These are phyloP conservation scores for Neurospora sublineolata DNA, from an alignment of 495 filamentous ascomycete species.

Conservation along the genomic window DNA sequence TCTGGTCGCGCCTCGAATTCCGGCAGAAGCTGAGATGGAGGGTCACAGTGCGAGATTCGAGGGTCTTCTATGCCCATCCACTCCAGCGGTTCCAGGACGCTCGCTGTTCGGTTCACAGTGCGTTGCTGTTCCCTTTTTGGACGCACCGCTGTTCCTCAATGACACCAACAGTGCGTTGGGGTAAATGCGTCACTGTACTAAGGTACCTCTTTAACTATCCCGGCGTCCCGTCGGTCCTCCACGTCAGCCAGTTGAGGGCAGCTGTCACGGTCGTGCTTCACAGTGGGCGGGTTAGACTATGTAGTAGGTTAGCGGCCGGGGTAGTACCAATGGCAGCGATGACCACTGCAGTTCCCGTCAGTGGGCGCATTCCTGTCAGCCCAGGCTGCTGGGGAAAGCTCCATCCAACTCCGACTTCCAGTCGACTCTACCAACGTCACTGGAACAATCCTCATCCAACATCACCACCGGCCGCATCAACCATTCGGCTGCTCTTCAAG, in stretches of 20 bases:
- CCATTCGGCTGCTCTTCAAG: background rate
- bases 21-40: background rate
- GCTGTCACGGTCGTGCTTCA: background rate
- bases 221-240: background rate
- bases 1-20: background rate
- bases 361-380: background rate
- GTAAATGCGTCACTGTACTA: background rate
- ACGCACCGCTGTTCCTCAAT: background rate
- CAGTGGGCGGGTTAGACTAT: background rate
- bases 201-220: background rate
- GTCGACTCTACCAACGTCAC: background rate
- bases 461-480: background rate
- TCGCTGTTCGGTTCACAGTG: background rate
- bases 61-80: background rate
- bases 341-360: background rate
- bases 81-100: background rate
- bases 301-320: background rate
- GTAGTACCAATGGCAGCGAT: background rate
- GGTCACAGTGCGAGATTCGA: background rate
- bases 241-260: background rate
- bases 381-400: background rate
- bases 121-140: background rate
- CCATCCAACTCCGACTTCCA: background rate
- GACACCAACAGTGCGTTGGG: background rate
- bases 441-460: background rate